phyloP scores from a whole-genome alignment of 768 basidiomycete species.

The Trametopsis cervina region DNA sequence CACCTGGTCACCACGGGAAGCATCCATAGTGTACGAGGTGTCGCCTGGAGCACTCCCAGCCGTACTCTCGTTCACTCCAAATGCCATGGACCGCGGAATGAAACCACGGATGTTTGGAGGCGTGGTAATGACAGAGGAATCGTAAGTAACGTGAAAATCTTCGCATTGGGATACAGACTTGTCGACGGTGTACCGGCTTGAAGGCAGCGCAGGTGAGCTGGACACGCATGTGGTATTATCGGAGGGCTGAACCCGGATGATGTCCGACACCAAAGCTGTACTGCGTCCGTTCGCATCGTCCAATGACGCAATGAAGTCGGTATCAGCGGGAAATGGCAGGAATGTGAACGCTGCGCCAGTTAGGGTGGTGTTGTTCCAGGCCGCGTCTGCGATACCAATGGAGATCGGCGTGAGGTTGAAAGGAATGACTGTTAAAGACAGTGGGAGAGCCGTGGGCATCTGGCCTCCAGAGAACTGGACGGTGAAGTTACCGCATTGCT shows the following conservation, averaged over 20 bases:
- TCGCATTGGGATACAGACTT: conserved; percentile 39
- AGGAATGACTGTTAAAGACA: conserved; percentile 46
- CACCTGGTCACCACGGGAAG: conserved; percentile 29
- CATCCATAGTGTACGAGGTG: conserved; percentile 38
- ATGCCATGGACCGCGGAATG: conserved; percentile 21
- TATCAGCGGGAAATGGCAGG: conserved; percentile 43
- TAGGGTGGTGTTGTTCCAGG: conserved; percentile 29
- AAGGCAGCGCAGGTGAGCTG: conserved; percentile 6
- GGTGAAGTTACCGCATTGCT: conserved; percentile 46
- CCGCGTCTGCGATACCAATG: conserved; percentile 36
- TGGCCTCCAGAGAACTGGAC: conserved; percentile 38
- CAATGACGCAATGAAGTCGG: conserved; percentile 48
- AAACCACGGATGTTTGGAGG: conserved; percentile 35
- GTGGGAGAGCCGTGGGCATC: conserved; percentile 30
- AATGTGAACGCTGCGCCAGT: conserved; percentile 41
- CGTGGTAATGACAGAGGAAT: conserved; percentile 26
- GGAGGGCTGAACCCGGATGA: conserved; percentile 38
- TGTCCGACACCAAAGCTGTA: conserved; percentile 38
- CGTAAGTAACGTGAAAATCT: conserved; percentile 38
- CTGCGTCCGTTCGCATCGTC: conserved; percentile 37
- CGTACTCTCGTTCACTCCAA: conserved; percentile 17
- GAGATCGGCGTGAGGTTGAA: conserved; percentile 42
- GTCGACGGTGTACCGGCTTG: conserved; percentile 27
- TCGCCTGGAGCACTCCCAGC: conserved; percentile 25
- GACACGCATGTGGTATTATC: conserved; percentile 36